Conservation (phyloP, 2,329 filamentous ascomycete species). For the Epichloe elymi region DNA sequence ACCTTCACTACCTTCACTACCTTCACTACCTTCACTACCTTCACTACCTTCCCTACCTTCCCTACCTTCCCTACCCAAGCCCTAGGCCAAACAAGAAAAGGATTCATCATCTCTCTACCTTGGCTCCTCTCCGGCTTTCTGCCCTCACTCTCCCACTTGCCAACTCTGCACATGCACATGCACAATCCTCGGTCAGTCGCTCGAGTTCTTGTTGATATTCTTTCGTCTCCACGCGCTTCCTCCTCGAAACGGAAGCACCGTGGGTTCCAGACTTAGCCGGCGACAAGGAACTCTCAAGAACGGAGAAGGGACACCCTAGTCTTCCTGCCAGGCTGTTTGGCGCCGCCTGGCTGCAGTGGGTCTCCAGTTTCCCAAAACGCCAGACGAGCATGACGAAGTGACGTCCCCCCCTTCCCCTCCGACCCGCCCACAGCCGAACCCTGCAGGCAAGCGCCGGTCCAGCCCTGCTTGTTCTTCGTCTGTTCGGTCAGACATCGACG, state of each 20-base stretch:
- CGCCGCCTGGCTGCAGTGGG: slow-evolving; percentile 1
- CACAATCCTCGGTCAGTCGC: too few relatives aligned
- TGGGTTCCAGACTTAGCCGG: slow-evolving; percentile 7
- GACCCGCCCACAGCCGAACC: slow-evolving; percentile 8
- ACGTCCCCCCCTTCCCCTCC: background rate
- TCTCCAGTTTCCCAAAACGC: slow-evolving; percentile 3
- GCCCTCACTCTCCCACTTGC: background rate
- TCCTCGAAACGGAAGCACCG: slow-evolving; percentile 8
- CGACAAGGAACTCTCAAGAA: slow-evolving; percentile 7
- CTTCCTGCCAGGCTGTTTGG: background rate
- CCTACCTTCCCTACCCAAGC: slow-evolving; percentile 5
- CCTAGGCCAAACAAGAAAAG: slow-evolving; percentile 15
- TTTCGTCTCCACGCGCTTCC: slow-evolving; percentile 5
- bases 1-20: background rate
- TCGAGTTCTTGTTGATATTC: too few relatives aligned
- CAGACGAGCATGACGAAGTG: background rate
- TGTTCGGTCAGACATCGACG: background rate
- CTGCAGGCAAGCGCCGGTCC: slow-evolving; percentile 5
- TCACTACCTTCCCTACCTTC: too few relatives aligned
- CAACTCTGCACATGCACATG: background rate
- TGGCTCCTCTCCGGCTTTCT: too few relatives aligned
- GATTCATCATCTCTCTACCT: slow-evolving; percentile 12
- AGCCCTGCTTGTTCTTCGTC: slow-evolving; percentile 6
- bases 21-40: background rate
- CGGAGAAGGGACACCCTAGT: slow-evolving; percentile 1